Conservation (phyloP, 1,284 basidiomycete species). For the Irpex sp. region DNA sequence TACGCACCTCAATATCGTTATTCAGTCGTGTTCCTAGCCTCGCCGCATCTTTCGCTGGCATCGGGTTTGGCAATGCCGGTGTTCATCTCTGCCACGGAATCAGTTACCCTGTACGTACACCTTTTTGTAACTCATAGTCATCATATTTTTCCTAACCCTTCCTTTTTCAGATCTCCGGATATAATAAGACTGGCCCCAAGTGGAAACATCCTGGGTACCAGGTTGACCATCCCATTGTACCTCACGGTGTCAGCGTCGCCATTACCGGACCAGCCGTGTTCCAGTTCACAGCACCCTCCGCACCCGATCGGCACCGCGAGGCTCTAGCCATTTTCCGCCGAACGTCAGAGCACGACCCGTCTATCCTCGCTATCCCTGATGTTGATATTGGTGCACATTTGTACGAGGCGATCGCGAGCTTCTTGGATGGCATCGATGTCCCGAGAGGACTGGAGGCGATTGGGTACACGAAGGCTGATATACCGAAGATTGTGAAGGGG, state of each 20-base stretch:
- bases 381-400: constrained; percentile 78
- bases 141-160: background rate
- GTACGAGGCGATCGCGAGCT: constrained; percentile 87
- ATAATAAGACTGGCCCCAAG: constrained; percentile 92
- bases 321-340: constrained; percentile 82
- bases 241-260: constrained; percentile 85
- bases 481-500: constrained; percentile 75
- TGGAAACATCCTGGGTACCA: constrained; percentile 86
- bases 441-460: constrained; percentile 87
- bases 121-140: background rate
- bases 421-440: constrained; percentile 84
- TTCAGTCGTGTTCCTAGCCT: constrained; percentile 41
- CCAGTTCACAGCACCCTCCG: constrained; percentile 90
- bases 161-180: constrained; percentile 75
- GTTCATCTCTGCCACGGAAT: constrained; percentile 90
- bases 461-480: constrained; percentile 72
- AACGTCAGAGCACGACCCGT: constrained; percentile 61
- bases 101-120: constrained; percentile 66
- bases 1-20: background rate
- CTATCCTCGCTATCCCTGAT: constrained; percentile 76
- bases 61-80: constrained; percentile 94
- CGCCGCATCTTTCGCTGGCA: constrained; percentile 89
- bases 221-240: constrained; percentile 85
- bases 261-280: constrained; percentile 92
- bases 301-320: constrained; percentile 87